phyloP scores from a whole-genome alignment of 2,329 filamentous ascomycete genomes.

The Aschersonia sp. region DNA sequence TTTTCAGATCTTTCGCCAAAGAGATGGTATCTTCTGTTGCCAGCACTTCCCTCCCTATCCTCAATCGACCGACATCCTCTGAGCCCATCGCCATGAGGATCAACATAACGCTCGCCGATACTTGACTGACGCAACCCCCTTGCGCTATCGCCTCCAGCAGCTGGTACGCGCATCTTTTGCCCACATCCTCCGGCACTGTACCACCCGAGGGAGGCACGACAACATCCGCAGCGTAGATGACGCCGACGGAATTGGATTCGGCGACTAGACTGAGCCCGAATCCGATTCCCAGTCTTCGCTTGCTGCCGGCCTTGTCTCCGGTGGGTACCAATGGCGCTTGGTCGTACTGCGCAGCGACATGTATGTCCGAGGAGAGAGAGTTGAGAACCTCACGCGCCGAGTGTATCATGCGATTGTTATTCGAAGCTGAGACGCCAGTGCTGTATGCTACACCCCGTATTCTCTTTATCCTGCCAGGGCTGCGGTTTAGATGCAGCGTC shows the following conservation, averaged over 20 bases:
- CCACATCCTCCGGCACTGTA: conserved; percentile 77
- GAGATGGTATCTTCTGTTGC: conserved; percentile 68
- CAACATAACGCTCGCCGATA: conserved; percentile 61
- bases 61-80: conserved; percentile 81
- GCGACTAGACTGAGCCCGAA: conserved; percentile 86
- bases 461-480: conserved; percentile 70
- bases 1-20: conserved; percentile 69
- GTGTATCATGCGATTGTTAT: conserved; percentile 93
- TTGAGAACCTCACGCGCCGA: conserved; percentile 79
- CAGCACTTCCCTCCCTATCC: conserved; percentile 67
- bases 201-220: conserved; percentile 63
- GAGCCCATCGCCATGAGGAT: conserved; percentile 96
- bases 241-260: conserved; percentile 69
- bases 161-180: conserved; percentile 76
- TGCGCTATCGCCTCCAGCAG: conserved; percentile 68
- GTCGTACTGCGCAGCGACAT: conserved; percentile 72
- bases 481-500: conserved; percentile 75
- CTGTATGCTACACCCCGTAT: conserved; percentile 90
- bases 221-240: conserved; percentile 79
- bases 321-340: conserved; percentile 40
- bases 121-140: conserved; percentile 66
- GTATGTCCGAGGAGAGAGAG: conserved; percentile 71
- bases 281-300: conserved; percentile 65
- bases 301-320: conserved; percentile 39
- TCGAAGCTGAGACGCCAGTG: conserved; percentile 79